Percentiles rank a stretch among this genome's conserved stretches.
These are phyloP conservation scores for Rheum nobile DNA, from an alignment of 148 eudicot genomes.

Conservation along the genomic window DNA sequence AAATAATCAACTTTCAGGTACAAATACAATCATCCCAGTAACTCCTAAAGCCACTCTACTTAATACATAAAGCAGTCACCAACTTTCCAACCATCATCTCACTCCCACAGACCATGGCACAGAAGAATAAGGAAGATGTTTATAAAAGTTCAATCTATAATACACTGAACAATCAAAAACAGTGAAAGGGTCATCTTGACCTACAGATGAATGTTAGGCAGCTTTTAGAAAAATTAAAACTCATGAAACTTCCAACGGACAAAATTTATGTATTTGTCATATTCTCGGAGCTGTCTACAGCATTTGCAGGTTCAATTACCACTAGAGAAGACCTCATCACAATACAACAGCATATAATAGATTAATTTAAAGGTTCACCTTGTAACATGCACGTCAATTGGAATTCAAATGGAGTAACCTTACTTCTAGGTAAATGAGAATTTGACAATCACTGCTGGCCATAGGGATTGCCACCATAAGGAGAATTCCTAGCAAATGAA, in stretches of 20 bases:
- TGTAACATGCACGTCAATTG: not conserved
- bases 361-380: not conserved
- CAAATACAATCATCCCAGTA: not conserved
- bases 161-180: not conserved
- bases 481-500: constrained; percentile 5
- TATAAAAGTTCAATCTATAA: not conserved
- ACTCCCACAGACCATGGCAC: not conserved
- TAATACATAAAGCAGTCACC: too few species aligned
- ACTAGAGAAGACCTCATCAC: not conserved
- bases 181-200: not conserved
- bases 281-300: not conserved
- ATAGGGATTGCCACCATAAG: constrained; percentile 16
- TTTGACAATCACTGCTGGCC: constrained; percentile 5
- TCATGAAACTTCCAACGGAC: not conserved
- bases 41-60: too few species aligned
- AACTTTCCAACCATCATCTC: not conserved
- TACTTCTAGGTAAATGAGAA: not conserved
- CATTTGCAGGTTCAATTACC: not conserved
- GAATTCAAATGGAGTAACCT: not conserved
- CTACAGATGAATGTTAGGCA: not conserved
- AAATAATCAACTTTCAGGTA: not conserved
- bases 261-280: not conserved
- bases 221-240: not conserved
- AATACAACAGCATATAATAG: not conserved
- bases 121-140: not conserved